Evolutionary conservation across 2,329 filamentous ascomycete species (phyloP), one percentile per base, ranked within the genome.

Genomic region (Cryphonectria radicalis): DNA sequence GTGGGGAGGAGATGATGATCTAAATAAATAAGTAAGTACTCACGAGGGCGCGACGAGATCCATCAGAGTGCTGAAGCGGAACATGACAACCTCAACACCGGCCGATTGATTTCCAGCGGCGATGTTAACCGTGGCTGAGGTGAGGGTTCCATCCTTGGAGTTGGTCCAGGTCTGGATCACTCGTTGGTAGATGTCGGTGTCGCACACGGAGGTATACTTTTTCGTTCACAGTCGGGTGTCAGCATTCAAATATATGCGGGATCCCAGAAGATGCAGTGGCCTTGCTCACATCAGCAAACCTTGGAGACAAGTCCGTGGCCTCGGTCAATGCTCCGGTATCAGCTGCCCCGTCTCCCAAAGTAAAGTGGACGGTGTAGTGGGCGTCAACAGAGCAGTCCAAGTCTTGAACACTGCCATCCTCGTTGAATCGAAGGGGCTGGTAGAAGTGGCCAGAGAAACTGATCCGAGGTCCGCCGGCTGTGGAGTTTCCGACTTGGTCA

Each of bases 151-250:
- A 4, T 66, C n/a, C 66, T 68, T 68, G 40, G 69, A 71, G 28
- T 68, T 71, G 8, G 66, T 71, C 69, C 66, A 71, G 13, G 69
- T 68, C 50, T 71, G 66, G 25, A 68, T 68, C 3, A 71, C 69
- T 3, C 50, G 43, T 40, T 68, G 66, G 60, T 64, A 71, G 19
- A 64, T 28, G 25, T 68, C 65, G 10, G 65, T 64, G 28, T 71
- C 69, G n/a, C 69, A 71, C 14, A 71, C 69, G 4, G 66, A 32
- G 10, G 35, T 32, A 13, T 71, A 68, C 50, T 59, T 4, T 28
- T 17, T 40, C 32, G 53, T 28, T 19, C 7, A 19, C 10, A n/a
- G 22, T 42, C 13, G 19, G 1, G n/a, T 11, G 32, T 66, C 25
- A 66, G 64, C 64, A n/a, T n/a, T 68, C 10, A 11, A 40, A 14